These are phyloP conservation scores for Oryza coarctata DNA, from an alignment of 176 grass and related monocot species.

Conservation along the genomic window DNA sequence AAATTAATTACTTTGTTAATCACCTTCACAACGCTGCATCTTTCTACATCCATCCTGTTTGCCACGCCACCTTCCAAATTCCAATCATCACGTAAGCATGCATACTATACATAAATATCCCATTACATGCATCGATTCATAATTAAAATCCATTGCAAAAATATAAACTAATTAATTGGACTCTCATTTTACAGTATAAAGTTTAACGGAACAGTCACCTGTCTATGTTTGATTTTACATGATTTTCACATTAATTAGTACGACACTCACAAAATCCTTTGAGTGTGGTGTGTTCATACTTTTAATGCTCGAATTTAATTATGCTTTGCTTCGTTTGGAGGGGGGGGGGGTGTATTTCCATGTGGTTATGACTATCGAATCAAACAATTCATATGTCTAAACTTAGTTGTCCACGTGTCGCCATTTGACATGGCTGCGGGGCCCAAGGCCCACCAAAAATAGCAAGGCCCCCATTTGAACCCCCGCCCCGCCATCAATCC, in stretches of 20 bases:
- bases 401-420: slow-evolving; percentile 23
- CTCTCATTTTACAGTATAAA: not conserved
- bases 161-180: not conserved
- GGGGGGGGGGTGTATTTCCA: too few species aligned
- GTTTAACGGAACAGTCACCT: not conserved
- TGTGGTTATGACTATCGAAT: too few species aligned
- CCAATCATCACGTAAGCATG: too few species aligned
- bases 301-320: not conserved
- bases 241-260: not conserved
- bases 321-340: not conserved
- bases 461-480: slow-evolving; percentile 34
- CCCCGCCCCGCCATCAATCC: slow-evolving; percentile 15
- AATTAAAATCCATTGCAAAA: too few species aligned
- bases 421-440: not conserved
- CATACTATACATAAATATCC: not conserved
- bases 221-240: not conserved
- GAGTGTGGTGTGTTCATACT: not conserved
- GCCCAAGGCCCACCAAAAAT: slow-evolving; percentile 32
- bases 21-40: not conserved
- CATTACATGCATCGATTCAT: not conserved
- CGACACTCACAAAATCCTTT: too few species aligned
- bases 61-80: not conserved
- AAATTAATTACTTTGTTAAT: too few species aligned
- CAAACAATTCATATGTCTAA: not conserved
- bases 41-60: not conserved